Base-by-base conservation (phyloP, 148 eudicot genomes). In the Rhododendron henanense region DNA sequence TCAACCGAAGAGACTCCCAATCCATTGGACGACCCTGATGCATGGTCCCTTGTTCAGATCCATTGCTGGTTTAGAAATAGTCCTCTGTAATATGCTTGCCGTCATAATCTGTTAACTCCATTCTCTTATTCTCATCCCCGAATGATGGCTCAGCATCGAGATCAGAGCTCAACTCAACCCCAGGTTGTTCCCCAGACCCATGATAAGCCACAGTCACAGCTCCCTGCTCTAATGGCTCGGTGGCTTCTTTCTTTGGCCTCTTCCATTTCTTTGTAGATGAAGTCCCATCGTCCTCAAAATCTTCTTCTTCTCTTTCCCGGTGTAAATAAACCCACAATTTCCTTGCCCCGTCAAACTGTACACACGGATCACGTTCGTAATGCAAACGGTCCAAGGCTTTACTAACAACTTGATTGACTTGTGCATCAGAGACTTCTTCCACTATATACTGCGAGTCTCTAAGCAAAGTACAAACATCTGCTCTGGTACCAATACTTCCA, bases 221-320 rank as follows among this genome's bases (percentile, higher is more conserved):
- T 15, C 88, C 96, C 81, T 89, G 94, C 77, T 96, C 98, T 87
- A 90, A 91, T 59, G 91, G 92, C 86, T 95, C 99, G 82, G 90
- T 23, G 79, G 92, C 89, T 84, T 97, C 99, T 91, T 95, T 97
- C 90, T 93, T 97, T 85, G 90, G 99, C 90, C 96, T 87, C 89
- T 94, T 95, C 99, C 99, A 95, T 89, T 95, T 95, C 90, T 97
- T 97, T 15, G 98, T 97, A 11, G 99, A 97, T 25, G 99, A 94
- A 83, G 99, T 97, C 82, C 99, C 98, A 85, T 97, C 99, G 86
- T 97, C 98, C 87, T 95, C 99, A 87, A 95, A 97, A 87, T 97
- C 98, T 87, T 97, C 99, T 88, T 97, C 99, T 86, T 95, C 98
- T 86, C 98, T 93, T 15, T 92, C 95, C 90, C 99, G 88, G 83